phyloP scores from a whole-genome alignment of 306 rosid species.

The Vachellia collinsii region DNA sequence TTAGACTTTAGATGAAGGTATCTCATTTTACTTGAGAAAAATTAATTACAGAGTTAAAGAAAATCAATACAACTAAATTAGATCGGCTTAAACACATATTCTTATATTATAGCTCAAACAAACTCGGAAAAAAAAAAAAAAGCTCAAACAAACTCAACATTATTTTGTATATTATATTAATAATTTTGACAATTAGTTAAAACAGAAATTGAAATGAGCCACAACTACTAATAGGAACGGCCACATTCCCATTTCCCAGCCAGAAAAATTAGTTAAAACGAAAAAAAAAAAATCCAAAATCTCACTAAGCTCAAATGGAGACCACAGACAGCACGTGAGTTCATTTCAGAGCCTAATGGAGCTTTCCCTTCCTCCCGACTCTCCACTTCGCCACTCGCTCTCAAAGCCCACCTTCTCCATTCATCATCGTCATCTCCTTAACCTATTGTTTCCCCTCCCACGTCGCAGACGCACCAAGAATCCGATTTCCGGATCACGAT shows the following conservation, averaged over 20 bases:
- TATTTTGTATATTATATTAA: no score
- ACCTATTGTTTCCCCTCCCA: constrained; percentile 16
- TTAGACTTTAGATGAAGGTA: no score
- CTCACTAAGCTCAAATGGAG: not conserved
- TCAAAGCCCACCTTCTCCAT: not conserved
- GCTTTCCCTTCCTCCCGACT: not conserved
- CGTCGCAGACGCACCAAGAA: not conserved
- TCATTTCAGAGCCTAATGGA: not conserved
- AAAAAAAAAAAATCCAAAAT: not conserved
- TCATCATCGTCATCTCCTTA: not conserved
- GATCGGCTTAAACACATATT: no score
- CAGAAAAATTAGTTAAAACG: not conserved
- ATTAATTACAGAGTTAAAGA: no score
- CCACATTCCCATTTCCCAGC: not conserved
- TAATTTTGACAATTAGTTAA: no score
- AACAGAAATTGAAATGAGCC: not conserved
- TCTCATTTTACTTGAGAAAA: no score
- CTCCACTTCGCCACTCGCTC: not conserved
- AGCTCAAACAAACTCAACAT: no score
- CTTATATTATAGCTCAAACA: no score
- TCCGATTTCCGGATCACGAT: not conserved
- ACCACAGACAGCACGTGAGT: not conserved
- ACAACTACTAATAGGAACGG: not conserved
- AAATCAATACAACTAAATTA: no score
- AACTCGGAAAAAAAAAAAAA: no score